Conservation (phyloP, 2,329 filamentous ascomycete species). For the Didymella pinodella region DNA sequence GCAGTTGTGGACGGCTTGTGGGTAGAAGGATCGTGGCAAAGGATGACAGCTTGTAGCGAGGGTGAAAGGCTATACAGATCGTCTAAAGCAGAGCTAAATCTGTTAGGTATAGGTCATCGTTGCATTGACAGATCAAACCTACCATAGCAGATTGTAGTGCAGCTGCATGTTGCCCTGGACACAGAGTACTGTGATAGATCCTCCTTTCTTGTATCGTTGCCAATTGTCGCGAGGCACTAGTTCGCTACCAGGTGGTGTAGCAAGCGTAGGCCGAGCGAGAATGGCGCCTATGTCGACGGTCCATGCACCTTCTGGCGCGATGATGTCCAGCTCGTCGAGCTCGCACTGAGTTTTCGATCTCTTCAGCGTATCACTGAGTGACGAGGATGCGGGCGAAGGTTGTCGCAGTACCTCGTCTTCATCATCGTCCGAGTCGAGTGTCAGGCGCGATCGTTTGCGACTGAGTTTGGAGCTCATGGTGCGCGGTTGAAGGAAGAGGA, state of each 20-base stretch:
- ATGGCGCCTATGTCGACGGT: slow-evolving; percentile 43
- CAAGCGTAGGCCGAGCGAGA: slow-evolving; percentile 38
- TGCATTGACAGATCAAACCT: slow-evolving; percentile 8
- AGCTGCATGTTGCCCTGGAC: slow-evolving; percentile 47
- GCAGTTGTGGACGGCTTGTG: slow-evolving; percentile 38
- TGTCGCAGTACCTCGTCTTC: slow-evolving; percentile 27
- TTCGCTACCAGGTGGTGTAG: slow-evolving; percentile 23
- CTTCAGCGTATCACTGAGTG: slow-evolving; percentile 41
- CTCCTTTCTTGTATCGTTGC: slow-evolving; percentile 27
- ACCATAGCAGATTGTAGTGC: slow-evolving; percentile 50
- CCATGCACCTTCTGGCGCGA: slow-evolving; percentile 43
- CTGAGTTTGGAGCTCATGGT: slow-evolving; percentile 40
- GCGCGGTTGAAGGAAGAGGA: slow-evolving; percentile 27
- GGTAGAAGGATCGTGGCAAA: slow-evolving; percentile 45
- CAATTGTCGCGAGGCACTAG: slow-evolving; percentile 41
- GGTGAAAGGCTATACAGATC: slow-evolving; percentile 45
- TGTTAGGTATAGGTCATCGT: slow-evolving; percentile 6
- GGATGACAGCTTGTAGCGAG: slow-evolving; percentile 44
- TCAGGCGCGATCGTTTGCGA: slow-evolving; percentile 47
- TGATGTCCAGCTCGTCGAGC: slow-evolving; percentile 46
- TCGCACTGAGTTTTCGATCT: slow-evolving; percentile 48
- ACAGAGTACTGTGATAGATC: slow-evolving; percentile 41
- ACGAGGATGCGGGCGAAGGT: slow-evolving; percentile 31
- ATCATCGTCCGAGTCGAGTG: slow-evolving; percentile 38
- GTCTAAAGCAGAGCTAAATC: slow-evolving; percentile 37